A percentile compares a stretch with the other conserved stretches of the same genome.
Evolutionary conservation across 2,329 filamentous ascomycete species (phyloP).

Genomic region (Cladosporium sp.): DNA sequence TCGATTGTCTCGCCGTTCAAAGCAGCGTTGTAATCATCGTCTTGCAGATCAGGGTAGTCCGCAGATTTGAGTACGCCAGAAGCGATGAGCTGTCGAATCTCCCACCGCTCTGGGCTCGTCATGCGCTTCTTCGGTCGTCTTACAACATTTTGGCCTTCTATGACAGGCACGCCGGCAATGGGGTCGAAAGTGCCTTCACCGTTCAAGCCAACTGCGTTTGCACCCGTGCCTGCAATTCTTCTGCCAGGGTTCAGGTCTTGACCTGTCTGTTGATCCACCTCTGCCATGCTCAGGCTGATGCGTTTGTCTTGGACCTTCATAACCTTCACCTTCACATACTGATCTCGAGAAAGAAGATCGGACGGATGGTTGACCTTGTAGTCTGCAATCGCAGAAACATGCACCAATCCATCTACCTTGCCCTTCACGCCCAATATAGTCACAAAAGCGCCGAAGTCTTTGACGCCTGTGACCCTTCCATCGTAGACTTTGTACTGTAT

Average conservation of each 20-base stretch:
- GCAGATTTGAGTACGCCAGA: conserved; percentile 90
- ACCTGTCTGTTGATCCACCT: conserved; percentile 88
- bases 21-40: conserved; percentile 89
- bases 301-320: conserved; percentile 78
- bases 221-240: conserved; percentile 81
- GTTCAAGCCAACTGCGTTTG: conserved; percentile 82
- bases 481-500: conserved; percentile 85
- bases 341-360: conserved; percentile 76
- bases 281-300: conserved; percentile 93
- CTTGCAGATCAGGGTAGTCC: conserved; percentile 83
- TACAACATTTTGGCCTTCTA: conserved; percentile 56
- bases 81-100: conserved; percentile 93
- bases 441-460: conserved; percentile 94
- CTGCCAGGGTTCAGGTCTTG: conserved; percentile 77
- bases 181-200: conserved; percentile 60
- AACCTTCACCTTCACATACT: conserved; percentile 90
- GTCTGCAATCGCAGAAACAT: conserved; percentile 84
- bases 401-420: conserved; percentile 89
- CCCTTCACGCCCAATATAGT: conserved; percentile 84
- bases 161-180: conserved; percentile 58
- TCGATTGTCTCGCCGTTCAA: conserved; percentile 85
- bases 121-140: conserved; percentile 79
- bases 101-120: conserved; percentile 96
- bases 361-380: conserved; percentile 90
- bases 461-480: conserved; percentile 85